Conservation (phyloP, 2,329 filamentous ascomycete genomes). For the Trichoderma breve region DNA sequence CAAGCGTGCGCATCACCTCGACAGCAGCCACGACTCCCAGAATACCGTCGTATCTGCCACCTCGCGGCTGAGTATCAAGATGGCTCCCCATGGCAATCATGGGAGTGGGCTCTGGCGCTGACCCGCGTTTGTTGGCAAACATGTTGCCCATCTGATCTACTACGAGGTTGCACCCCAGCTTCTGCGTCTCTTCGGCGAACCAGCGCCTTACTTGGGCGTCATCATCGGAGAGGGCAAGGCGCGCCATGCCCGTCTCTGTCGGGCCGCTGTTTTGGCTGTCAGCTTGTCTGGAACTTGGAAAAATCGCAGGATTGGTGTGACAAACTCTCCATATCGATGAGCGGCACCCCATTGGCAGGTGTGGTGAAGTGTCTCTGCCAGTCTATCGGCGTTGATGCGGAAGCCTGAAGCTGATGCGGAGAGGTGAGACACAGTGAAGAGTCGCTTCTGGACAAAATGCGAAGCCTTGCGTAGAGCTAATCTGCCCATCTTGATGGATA, state of each 20-base stretch:
- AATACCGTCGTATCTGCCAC: slow-evolving; percentile 73
- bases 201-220: slow-evolving; percentile 75
- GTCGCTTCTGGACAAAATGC: background rate
- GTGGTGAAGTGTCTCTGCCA: slow-evolving; percentile 33
- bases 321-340: slow-evolving; percentile 32
- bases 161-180: slow-evolving; percentile 64
- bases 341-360: slow-evolving; percentile 36
- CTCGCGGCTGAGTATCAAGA: slow-evolving; percentile 62
- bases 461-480: background rate
- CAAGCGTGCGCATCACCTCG: slow-evolving; percentile 66
- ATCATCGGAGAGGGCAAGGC: slow-evolving; percentile 70
- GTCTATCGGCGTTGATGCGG: slow-evolving; percentile 31
- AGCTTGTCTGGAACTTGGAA: background rate
- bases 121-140: slow-evolving; percentile 69
- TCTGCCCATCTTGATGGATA: background rate
- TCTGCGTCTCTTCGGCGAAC: slow-evolving; percentile 66
- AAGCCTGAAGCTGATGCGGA: slow-evolving; percentile 18
- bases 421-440: slow-evolving; percentile 9
- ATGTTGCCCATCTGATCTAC: slow-evolving; percentile 78
- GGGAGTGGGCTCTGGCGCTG: slow-evolving; percentile 54
- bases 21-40: slow-evolving; percentile 71
- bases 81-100: slow-evolving; percentile 69
- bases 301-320: background rate
- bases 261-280: slow-evolving; percentile 23
- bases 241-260: slow-evolving; percentile 73